Evolutionary conservation across 1,284 basidiomycete species (phyloP).

Genomic region (Ceratobasidium sp.): DNA sequence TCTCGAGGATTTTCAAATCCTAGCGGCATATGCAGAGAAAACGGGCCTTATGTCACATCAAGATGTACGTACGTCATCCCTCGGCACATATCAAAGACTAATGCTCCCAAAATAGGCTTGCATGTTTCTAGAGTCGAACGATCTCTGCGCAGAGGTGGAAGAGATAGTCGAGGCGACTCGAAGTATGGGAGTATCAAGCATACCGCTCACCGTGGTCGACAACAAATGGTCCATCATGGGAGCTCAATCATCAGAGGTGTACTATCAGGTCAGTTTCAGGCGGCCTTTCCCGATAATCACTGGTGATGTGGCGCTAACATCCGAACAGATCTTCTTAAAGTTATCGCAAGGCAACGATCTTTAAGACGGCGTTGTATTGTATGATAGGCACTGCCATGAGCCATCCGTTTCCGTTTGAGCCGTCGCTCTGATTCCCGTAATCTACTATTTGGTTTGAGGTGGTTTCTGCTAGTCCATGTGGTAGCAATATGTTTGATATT

Average conservation of each 20-base stretch:
- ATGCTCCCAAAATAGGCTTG: slow-evolving; percentile 55
- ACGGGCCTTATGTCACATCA: slow-evolving; percentile 72
- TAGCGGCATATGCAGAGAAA: slow-evolving; percentile 73
- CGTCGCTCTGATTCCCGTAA: neutral
- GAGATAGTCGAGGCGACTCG: slow-evolving; percentile 76
- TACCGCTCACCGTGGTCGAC: slow-evolving; percentile 85
- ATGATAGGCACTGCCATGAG: neutral
- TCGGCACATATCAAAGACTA: neutral
- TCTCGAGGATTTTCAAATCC: slow-evolving; percentile 70
- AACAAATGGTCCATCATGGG: slow-evolving; percentile 83
- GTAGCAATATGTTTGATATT: too few relatives aligned
- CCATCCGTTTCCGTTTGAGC: neutral
- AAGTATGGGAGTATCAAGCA: slow-evolving; percentile 80
- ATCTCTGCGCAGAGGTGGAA: slow-evolving; percentile 75
- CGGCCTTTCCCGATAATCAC: too few relatives aligned
- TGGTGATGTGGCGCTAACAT: neutral
- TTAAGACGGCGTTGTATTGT: neutral
- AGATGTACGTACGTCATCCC: slow-evolving; percentile 64
- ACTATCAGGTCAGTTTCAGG: slow-evolving; percentile 69
- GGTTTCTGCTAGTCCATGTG: too few relatives aligned
- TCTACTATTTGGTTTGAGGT: too few relatives aligned
- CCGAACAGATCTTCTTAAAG: slow-evolving; percentile 5
- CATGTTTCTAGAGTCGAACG: slow-evolving; percentile 76
- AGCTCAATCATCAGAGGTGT: slow-evolving; percentile 79
- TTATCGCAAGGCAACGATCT: slow-evolving; percentile 28